Evolutionary conservation across 1,139 yeast species (phyloP).

Genomic region (Yamadazyma aaseri): DNA sequence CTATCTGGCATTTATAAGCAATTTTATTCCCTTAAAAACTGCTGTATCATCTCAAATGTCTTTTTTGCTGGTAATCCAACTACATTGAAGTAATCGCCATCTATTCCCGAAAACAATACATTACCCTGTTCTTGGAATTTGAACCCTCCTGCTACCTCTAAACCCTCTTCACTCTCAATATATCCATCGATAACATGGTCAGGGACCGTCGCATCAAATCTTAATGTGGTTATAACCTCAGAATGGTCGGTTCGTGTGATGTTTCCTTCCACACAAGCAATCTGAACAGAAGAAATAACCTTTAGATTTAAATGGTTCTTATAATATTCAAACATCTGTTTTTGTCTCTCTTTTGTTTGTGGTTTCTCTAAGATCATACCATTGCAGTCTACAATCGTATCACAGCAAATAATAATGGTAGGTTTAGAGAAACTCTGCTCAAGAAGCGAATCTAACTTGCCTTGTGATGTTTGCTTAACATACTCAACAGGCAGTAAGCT

Average conservation of each 20-base stretch:
- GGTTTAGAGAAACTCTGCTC: constrained; percentile 10
- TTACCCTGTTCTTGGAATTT: constrained; percentile 77
- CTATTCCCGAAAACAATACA: constrained; percentile 55
- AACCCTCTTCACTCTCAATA: constrained; percentile 70
- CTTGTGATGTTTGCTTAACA: constrained; percentile 66
- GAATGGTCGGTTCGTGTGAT: constrained; percentile 6
- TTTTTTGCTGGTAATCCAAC: constrained; percentile 79
- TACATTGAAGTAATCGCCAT: constrained; percentile 85
- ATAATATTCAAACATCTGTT: constrained; percentile 50
- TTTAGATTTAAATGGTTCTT: constrained; percentile 41
- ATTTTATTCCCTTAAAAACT: background rate
- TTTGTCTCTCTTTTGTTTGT: constrained; percentile 35
- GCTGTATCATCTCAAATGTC: constrained; percentile 40
- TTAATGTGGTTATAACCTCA: constrained; percentile 25
- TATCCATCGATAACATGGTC: constrained; percentile 59
- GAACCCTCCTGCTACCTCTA: constrained; percentile 90
- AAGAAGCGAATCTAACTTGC: constrained; percentile 44
- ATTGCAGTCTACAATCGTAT: constrained; percentile 70
- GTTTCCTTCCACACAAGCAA: constrained; percentile 34
- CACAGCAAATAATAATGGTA: constrained; percentile 67
- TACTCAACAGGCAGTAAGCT: constrained; percentile 54
- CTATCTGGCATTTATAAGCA: no score
- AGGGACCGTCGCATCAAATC: constrained; percentile 36
- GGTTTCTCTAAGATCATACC: constrained; percentile 80
- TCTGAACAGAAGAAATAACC: constrained; percentile 70